A percentile compares a stretch with the other conserved stretches of the same genome.
These are phyloP conservation scores for Cordia subcordata DNA, from an alignment of 257 asterid species.

Conservation along the genomic window DNA sequence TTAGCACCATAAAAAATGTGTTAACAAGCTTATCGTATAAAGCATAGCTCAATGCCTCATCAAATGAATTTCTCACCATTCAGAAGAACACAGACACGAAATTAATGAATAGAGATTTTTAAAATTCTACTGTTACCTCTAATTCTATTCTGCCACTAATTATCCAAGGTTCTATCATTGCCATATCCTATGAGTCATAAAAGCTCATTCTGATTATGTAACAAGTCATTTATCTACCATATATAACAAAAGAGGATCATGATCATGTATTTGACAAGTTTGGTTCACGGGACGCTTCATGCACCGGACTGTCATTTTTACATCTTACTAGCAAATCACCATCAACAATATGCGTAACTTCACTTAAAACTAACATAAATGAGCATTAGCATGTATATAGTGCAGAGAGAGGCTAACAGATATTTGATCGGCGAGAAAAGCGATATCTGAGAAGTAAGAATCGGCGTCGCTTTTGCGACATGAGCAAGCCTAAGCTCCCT, in stretches of 20 bases:
- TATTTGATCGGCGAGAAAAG: slow-evolving; percentile 55
- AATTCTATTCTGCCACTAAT: no score
- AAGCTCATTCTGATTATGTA: neutral
- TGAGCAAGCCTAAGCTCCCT: slow-evolving; percentile 35
- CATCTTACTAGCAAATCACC: neutral
- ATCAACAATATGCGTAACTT: neutral
- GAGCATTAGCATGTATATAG: neutral
- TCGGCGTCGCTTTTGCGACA: slow-evolving; percentile 70
- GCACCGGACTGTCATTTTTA: no score
- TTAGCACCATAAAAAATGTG: neutral
- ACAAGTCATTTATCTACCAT: neutral
- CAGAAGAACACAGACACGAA: neutral
- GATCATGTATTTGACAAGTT: neutral
- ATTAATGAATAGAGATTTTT: neutral
- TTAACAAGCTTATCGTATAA: neutral
- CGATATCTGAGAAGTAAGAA: slow-evolving; percentile 49
- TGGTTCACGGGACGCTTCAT: no score
- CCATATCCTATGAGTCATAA: no score
- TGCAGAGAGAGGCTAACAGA: slow-evolving; percentile 38
- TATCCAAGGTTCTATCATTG: no score
- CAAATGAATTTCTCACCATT: neutral
- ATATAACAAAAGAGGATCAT: neutral
- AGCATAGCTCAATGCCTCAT: neutral
- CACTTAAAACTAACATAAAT: neutral
- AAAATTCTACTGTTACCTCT: no score